These are phyloP conservation scores for Cladosporium sp. DNA, from an alignment of 2,329 filamentous ascomycete genomes.

Conservation along the genomic window DNA sequence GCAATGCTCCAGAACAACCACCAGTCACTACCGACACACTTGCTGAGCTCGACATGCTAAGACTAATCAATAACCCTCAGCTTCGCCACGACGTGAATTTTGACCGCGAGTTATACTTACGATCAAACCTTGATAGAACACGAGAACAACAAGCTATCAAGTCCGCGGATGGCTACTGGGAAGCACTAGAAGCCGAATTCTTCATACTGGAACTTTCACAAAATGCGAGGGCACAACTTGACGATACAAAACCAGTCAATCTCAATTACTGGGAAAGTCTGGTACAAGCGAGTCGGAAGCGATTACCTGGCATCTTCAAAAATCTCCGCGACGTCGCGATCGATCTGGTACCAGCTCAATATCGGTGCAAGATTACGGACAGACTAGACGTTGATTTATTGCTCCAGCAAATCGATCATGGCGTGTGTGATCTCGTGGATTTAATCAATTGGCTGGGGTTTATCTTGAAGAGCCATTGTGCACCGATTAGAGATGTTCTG, in stretches of 20 bases:
- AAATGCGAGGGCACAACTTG: slow-evolving; percentile 48
- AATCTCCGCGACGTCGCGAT: slow-evolving; percentile 85
- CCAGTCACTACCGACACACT: slow-evolving; percentile 84
- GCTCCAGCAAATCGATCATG: slow-evolving; percentile 89
- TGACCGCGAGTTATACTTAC: slow-evolving; percentile 87
- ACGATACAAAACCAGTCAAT: slow-evolving; percentile 42
- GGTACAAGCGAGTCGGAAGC: slow-evolving; percentile 52
- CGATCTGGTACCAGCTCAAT: slow-evolving; percentile 81
- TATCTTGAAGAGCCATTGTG: slow-evolving; percentile 89
- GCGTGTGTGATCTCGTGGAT: slow-evolving; percentile 80
- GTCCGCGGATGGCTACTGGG: slow-evolving; percentile 81
- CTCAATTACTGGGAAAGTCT: slow-evolving; percentile 49
- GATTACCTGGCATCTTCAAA: slow-evolving; percentile 75
- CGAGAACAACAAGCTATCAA: slow-evolving; percentile 80
- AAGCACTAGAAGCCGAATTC: slow-evolving; percentile 62
- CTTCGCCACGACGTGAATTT: slow-evolving; percentile 94
- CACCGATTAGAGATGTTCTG: slow-evolving; percentile 89
- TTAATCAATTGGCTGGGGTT: slow-evolving; percentile 80
- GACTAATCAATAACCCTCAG: slow-evolving; percentile 78
- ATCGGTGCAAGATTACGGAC: slow-evolving; percentile 77
- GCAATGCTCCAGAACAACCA: slow-evolving; percentile 47
- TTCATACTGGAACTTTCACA: slow-evolving; percentile 49
- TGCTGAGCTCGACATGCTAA: slow-evolving; percentile 84
- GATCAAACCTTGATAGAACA: slow-evolving; percentile 84
- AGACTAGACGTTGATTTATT: slow-evolving; percentile 81